phyloP scores from a whole-genome alignment of 805 yeast genomes.

The Tetrapisispora namnaoensis region DNA sequence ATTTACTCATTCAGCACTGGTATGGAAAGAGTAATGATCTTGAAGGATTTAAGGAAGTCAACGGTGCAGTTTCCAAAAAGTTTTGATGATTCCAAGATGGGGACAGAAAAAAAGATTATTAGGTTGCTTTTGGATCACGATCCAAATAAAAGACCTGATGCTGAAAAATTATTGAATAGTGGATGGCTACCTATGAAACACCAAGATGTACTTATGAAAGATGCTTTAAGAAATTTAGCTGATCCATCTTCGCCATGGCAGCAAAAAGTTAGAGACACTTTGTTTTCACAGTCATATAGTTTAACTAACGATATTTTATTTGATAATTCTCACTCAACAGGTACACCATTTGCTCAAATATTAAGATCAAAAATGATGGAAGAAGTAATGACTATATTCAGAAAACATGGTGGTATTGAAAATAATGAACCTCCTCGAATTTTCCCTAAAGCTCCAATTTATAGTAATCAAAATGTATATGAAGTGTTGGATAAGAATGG shows the following conservation, averaged over 20 bases:
- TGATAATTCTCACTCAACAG: constrained; percentile 37
- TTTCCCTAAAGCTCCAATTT: constrained; percentile 75
- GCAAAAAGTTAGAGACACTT: constrained; percentile 76
- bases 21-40: constrained; percentile 79
- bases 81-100: constrained; percentile 43
- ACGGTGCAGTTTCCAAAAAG: constrained; percentile 61
- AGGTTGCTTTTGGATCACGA: constrained; percentile 63
- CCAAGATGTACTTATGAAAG: constrained; percentile 81
- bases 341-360: constrained; percentile 40
- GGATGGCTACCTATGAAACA: constrained; percentile 83
- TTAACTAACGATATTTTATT: constrained; percentile 77
- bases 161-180: constrained; percentile 61
- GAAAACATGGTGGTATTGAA: constrained; percentile 80
- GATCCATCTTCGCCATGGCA: constrained; percentile 94
- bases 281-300: constrained; percentile 78
- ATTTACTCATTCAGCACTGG: constrained; percentile 74
- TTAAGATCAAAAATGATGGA: constrained; percentile 51
- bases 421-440: constrained; percentile 53
- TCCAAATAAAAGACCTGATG: constrained; percentile 72
- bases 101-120: constrained; percentile 60
- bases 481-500: constrained; percentile 83
- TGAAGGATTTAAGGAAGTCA: constrained; percentile 53
- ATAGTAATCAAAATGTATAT: constrained; percentile 55
- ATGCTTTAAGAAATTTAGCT: constrained; percentile 74
- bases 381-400: constrained; percentile 53